A percentile compares a stretch with the other conserved stretches of the same genome.
These are phyloP conservation scores for Mollisiaceae sp. DNA, from an alignment of 2,329 filamentous ascomycete species.

Conservation along the genomic window DNA sequence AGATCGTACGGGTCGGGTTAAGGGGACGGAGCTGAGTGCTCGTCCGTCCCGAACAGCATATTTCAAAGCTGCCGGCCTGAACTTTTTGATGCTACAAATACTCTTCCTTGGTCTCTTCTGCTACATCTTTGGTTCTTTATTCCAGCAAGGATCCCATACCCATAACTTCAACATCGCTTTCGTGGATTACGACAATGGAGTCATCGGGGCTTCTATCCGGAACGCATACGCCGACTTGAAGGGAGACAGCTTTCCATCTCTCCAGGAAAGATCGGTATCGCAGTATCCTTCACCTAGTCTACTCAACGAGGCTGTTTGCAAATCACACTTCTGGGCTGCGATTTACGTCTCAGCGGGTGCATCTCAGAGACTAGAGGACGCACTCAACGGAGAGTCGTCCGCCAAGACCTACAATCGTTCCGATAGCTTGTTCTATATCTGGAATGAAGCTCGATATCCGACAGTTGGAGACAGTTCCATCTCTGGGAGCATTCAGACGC, in stretches of 20 bases:
- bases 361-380: constrained; percentile 41
- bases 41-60: constrained; percentile 19
- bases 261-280: constrained; percentile 38
- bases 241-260: constrained; percentile 42
- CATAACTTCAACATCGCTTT: constrained; percentile 58
- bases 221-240: constrained; percentile 43
- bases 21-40: constrained; percentile 21
- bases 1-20: constrained; percentile 20
- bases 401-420: constrained; percentile 42
- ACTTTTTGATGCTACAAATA: constrained; percentile 31
- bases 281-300: constrained; percentile 40
- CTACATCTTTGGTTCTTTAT: constrained; percentile 46
- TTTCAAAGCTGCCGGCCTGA: constrained; percentile 29
- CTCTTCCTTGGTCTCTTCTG: constrained; percentile 35
- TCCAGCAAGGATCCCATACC: constrained; percentile 40
- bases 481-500: constrained; percentile 38
- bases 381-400: constrained; percentile 36
- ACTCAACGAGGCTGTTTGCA: constrained; percentile 45
- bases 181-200: constrained; percentile 66
- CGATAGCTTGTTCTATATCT: constrained; percentile 45
- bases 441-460: constrained; percentile 46
- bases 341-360: constrained; percentile 44
- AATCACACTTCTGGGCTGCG: constrained; percentile 46
- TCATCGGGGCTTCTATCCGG: constrained; percentile 44
- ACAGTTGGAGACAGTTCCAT: constrained; percentile 41